Conservation (phyloP, 768 basidiomycete species). For the Mycena galopus region DNA sequence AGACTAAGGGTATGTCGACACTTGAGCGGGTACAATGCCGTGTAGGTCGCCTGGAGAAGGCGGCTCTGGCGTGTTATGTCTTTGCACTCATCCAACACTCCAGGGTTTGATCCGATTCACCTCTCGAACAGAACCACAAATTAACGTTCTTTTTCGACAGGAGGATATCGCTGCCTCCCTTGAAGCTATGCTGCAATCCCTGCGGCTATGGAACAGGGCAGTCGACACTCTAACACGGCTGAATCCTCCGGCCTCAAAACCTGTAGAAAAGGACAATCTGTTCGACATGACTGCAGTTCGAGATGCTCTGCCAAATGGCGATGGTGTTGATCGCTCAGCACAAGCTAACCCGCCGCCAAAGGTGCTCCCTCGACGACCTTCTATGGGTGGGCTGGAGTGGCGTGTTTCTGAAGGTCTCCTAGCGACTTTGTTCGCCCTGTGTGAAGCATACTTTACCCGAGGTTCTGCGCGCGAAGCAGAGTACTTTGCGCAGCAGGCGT, state of each 20-base stretch:
- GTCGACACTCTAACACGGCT: constrained; percentile 76
- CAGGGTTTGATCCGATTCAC: constrained; percentile 57
- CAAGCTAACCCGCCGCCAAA: constrained; percentile 43
- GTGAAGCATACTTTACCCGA: constrained; percentile 72
- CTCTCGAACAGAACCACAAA: not conserved
- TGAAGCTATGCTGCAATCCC: constrained; percentile 71
- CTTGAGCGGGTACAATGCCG: constrained; percentile 70
- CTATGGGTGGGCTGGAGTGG: constrained; percentile 78
- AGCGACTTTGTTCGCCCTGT: constrained; percentile 72
- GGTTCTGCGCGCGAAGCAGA: constrained; percentile 90
- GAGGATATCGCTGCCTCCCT: constrained; percentile 72
- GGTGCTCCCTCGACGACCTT: constrained; percentile 46
- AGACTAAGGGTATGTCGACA: constrained; percentile 65
- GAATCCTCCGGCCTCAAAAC: constrained; percentile 50
- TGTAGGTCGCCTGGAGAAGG: constrained; percentile 71
- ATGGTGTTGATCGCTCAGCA: constrained; percentile 30
- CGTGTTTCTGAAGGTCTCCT: constrained; percentile 80
- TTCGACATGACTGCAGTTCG: constrained; percentile 65
- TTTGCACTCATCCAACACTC: constrained; percentile 78
- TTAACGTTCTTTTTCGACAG: constrained; percentile 49
- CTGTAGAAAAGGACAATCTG: constrained; percentile 64
- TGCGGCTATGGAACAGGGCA: constrained; percentile 87
- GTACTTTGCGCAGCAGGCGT: constrained; percentile 84
- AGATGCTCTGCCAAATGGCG: constrained; percentile 55
- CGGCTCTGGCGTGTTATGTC: constrained; percentile 78